These are phyloP conservation scores for Talaromyces sp. DNA, from an alignment of 2,329 filamentous ascomycete genomes.

Conservation along the genomic window DNA sequence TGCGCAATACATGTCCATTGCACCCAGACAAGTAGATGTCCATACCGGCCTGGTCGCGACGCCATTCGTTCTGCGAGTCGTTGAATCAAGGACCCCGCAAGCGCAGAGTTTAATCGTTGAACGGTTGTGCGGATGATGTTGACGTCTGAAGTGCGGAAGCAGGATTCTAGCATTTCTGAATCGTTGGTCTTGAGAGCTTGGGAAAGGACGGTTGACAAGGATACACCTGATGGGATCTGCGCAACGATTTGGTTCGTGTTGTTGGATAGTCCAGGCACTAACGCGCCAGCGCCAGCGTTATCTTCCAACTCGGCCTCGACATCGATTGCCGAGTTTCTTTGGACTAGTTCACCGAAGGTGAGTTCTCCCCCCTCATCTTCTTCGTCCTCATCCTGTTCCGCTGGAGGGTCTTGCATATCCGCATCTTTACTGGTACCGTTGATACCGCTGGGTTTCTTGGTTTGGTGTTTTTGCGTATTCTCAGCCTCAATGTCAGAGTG, in stretches of 20 bases:
- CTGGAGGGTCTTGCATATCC: slow-evolving; percentile 36
- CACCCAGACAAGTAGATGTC: slow-evolving; percentile 88
- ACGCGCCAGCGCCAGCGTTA: slow-evolving; percentile 39
- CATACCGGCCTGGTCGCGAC: slow-evolving; percentile 79
- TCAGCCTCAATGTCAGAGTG: slow-evolving; percentile 23
- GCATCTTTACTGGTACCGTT: slow-evolving; percentile 24
- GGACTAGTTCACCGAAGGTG: slow-evolving; percentile 82
- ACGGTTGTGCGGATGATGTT: slow-evolving; percentile 80
- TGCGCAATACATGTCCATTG: slow-evolving; percentile 92
- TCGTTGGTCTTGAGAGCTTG: slow-evolving; percentile 94
- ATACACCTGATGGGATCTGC: slow-evolving; percentile 65
- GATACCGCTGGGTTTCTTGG: slow-evolving; percentile 21
- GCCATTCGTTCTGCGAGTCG: slow-evolving; percentile 84
- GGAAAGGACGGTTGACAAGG: slow-evolving; percentile 84
- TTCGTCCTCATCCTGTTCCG: slow-evolving; percentile 28
- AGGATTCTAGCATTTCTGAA: slow-evolving; percentile 81
- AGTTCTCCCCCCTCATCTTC: slow-evolving; percentile 51
- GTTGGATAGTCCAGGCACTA: slow-evolving; percentile 33
- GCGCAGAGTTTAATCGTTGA: slow-evolving; percentile 77
- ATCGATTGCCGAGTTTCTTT: slow-evolving; percentile 66
- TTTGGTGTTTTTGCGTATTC: neutral
- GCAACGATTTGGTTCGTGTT: slow-evolving; percentile 40
- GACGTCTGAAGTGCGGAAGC: slow-evolving; percentile 73
- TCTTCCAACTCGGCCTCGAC: slow-evolving; percentile 53
- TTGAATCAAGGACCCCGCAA: slow-evolving; percentile 72